Percentiles rank a stretch among this genome's conserved stretches.
These are phyloP conservation scores for Blastosporella zonata DNA, from an alignment of 1,284 basidiomycete species.

Conservation along the genomic window DNA sequence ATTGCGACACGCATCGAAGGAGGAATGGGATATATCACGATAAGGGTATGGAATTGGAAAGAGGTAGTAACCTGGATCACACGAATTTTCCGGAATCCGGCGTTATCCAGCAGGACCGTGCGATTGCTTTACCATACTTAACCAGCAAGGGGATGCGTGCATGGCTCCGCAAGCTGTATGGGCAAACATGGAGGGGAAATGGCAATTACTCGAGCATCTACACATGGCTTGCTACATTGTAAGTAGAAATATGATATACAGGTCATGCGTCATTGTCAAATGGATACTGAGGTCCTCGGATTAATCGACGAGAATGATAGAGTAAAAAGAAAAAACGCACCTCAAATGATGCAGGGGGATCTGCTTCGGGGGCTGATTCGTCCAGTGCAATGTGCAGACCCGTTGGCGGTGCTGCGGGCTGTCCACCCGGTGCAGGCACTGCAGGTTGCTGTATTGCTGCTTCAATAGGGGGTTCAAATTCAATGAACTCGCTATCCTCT, in stretches of 20 bases:
- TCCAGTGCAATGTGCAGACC: conserved; percentile 62
- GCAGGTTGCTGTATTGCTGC: conserved; percentile 23
- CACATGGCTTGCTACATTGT: conserved; percentile 9
- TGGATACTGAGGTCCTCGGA: conserved; percentile 50
- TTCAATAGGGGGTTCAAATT: conserved; percentile 48
- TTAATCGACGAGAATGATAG: conserved; percentile 18
- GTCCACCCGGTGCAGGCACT: conserved; percentile 21
- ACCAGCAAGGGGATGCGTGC: no score
- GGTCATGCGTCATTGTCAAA: conserved; percentile 58
- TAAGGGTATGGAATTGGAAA: no score
- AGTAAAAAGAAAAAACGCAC: conserved; percentile 38
- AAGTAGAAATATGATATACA: conserved; percentile 7
- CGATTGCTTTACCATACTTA: no score
- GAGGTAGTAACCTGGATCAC: no score
- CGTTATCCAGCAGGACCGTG: no score
- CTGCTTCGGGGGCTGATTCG: conserved; percentile 72
- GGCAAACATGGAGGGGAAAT: conserved; percentile 5
- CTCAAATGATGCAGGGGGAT: conserved; percentile 77
- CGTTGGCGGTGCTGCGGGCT: conserved; percentile 26
- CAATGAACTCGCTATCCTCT: conserved; percentile 72
- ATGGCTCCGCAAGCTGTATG: no score
- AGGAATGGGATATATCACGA: not conserved
- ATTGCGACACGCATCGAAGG: conserved; percentile 28
- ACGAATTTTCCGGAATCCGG: no score
- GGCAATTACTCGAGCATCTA: not conserved